These are phyloP conservation scores for Euclidium syriacum DNA, from an alignment of 345 rosid genomes.

Conservation along the genomic window DNA sequence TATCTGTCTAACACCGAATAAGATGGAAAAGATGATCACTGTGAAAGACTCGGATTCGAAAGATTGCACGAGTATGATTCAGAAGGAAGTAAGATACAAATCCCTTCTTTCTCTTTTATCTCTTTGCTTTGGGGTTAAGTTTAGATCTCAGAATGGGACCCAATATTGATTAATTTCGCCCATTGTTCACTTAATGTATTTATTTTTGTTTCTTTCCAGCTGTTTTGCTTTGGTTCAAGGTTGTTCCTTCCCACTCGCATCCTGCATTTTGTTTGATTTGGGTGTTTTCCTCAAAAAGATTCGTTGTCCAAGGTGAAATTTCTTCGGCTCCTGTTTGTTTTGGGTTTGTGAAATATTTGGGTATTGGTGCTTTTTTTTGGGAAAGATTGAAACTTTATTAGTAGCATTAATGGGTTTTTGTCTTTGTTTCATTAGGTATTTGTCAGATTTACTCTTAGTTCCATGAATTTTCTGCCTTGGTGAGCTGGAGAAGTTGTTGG, in stretches of 20 bases:
- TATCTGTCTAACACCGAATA: too few species aligned
- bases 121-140: constrained; percentile 13
- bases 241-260: constrained; percentile 21
- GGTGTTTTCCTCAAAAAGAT: constrained; percentile 20
- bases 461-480: constrained; percentile 14
- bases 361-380: background rate
- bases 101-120: constrained; percentile 24
- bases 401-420: background rate
- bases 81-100: constrained; percentile 34
- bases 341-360: background rate
- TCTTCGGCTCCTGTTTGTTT: background rate
- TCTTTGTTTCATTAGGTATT: constrained; percentile 7
- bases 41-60: too few species aligned
- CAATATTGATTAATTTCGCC: constrained; percentile 31
- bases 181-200: constrained; percentile 36
- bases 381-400: background rate
- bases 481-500: constrained; percentile 10
- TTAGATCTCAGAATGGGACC: constrained; percentile 41
- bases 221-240: constrained; percentile 30
- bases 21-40: too few species aligned
- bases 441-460: constrained; percentile 23
- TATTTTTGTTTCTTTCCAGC: constrained; percentile 7
- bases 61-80: too few species aligned
- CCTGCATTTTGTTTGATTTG: constrained; percentile 18
- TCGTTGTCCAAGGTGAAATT: constrained; percentile 9